Evolutionary conservation across 192 early-diverging fungal species (phyloP).

Genomic region (Phlyctochytrium planicorne): DNA sequence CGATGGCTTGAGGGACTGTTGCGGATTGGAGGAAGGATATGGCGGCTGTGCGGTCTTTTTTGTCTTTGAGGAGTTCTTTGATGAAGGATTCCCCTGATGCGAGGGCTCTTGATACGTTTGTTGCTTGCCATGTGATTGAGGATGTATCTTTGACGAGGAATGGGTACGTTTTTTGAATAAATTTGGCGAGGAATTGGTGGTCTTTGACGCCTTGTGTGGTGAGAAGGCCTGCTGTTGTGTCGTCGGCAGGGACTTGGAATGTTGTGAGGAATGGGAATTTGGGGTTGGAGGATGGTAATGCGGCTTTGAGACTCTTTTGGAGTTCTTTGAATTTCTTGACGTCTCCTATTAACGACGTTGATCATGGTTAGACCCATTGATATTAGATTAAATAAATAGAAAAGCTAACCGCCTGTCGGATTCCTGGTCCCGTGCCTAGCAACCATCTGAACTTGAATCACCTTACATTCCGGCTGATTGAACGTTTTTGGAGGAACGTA

Average conservation of each 20-base stretch:
- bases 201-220: slow-evolving; percentile 28
- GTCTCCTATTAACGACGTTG: no score
- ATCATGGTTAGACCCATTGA: no score
- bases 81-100: slow-evolving; percentile 20
- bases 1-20: slow-evolving; percentile 21
- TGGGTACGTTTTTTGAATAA: slow-evolving; percentile 23
- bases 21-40: background rate
- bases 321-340: background rate
- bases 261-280: slow-evolving; percentile 25
- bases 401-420: no score
- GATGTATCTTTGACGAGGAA: slow-evolving; percentile 7
- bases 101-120: slow-evolving; percentile 31
- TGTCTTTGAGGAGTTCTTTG: background rate
- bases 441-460: slow-evolving; percentile 24
- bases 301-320: background rate
- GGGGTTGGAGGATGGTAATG: slow-evolving; percentile 4
- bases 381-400: no score
- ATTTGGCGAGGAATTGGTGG: slow-evolving; percentile 21
- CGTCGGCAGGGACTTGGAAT: slow-evolving; percentile 8
- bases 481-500: background rate
- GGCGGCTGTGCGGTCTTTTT: slow-evolving; percentile 8
- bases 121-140: slow-evolving; percentile 26
- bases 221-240: slow-evolving; percentile 12
- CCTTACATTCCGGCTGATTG: background rate
- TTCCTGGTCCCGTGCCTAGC: slow-evolving; percentile 23